Percentiles rank a stretch among this genome's conserved stretches.
These are phyloP conservation scores for Suillus subalutaceus DNA, from an alignment of 768 basidiomycete genomes.

Conservation along the genomic window DNA sequence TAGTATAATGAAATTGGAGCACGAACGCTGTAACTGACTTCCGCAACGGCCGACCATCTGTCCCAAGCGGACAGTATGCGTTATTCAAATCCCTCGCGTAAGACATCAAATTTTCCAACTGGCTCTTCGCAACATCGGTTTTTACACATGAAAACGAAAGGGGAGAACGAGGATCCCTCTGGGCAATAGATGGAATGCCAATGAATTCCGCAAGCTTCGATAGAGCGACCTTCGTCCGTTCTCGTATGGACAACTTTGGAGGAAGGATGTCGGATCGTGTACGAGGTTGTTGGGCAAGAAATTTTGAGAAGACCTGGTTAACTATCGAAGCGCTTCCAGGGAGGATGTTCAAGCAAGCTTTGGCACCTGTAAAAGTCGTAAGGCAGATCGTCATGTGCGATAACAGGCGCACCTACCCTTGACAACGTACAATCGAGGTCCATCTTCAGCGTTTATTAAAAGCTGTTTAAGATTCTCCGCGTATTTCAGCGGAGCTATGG, in stretches of 20 bases:
- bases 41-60: conserved; percentile 61
- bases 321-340: conserved; percentile 61
- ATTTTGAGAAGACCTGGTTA: conserved; percentile 65
- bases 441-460: conserved; percentile 49
- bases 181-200: conserved; percentile 45
- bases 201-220: conserved; percentile 54
- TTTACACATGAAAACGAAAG: conserved; percentile 71
- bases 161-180: conserved; percentile 58
- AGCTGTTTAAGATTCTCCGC: conserved; percentile 57
- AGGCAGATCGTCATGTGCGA: conserved; percentile 5
- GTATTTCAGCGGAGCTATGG: conserved; percentile 53
- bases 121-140: conserved; percentile 51
- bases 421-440: conserved; percentile 57
- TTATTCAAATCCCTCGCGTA: conserved; percentile 47
- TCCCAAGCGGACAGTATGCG: conserved; percentile 59
- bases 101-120: conserved; percentile 49
- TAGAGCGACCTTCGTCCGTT: conserved; percentile 61
- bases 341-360: conserved; percentile 56
- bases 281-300: conserved; percentile 57
- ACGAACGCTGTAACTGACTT: conserved; percentile 46
- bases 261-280: conserved; percentile 50
- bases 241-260: conserved; percentile 37
- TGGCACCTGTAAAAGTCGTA: conserved; percentile 45
- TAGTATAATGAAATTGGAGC: not conserved
- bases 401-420: conserved; percentile 49